Conservation (phyloP, 192 early-diverging fungal genomes). For the Coemansia sp. region DNA sequence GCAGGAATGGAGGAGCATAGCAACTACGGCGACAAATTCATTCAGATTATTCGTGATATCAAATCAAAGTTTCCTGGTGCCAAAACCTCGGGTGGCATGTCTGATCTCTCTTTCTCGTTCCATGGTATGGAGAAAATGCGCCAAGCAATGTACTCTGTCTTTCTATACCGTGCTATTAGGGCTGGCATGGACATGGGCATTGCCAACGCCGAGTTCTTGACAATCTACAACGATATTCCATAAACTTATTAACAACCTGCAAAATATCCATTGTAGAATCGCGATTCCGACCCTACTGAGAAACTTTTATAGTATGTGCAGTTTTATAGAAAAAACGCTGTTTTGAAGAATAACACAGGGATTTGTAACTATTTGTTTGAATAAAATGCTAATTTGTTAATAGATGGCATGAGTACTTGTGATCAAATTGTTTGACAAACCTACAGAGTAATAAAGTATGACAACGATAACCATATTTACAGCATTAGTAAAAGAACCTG, state of each 20-base stretch:
- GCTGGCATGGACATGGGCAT: conserved; percentile 98
- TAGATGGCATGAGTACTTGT: conserved; percentile 93
- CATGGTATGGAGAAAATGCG: conserved; percentile 89
- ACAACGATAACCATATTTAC: conserved; percentile 74
- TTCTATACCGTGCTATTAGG: conserved; percentile 80
- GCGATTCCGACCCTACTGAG: conserved; percentile 87
- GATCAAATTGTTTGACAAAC: conserved; percentile 87
- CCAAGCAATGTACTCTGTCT: conserved; percentile 96
- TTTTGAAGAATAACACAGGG: conserved; percentile 72
- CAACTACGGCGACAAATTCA: conserved; percentile 93
- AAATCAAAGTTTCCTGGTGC: conserved; percentile 81
- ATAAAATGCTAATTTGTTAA: conserved; percentile 95
- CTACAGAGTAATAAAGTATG: conserved; percentile 58
- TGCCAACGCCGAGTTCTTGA: conserved; percentile 93
- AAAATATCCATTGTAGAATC: conserved; percentile 92
- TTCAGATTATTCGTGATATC: conserved; percentile 71
- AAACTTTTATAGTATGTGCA: conserved; percentile 89
- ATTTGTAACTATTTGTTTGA: conserved; percentile 76
- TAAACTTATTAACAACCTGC: conserved; percentile 87
- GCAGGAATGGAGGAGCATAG: conserved; percentile 98
- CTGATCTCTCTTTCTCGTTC: conserved; percentile 97
- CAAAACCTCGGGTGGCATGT: conserved; percentile 94
- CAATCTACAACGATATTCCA: conserved; percentile 94
- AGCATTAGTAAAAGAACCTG: conserved; percentile 99
- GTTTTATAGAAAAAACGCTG: conserved; percentile 64